These are phyloP conservation scores for Aspergillus pseudotamarii DNA, from an alignment of 2,329 filamentous ascomycete genomes.

Conservation along the genomic window DNA sequence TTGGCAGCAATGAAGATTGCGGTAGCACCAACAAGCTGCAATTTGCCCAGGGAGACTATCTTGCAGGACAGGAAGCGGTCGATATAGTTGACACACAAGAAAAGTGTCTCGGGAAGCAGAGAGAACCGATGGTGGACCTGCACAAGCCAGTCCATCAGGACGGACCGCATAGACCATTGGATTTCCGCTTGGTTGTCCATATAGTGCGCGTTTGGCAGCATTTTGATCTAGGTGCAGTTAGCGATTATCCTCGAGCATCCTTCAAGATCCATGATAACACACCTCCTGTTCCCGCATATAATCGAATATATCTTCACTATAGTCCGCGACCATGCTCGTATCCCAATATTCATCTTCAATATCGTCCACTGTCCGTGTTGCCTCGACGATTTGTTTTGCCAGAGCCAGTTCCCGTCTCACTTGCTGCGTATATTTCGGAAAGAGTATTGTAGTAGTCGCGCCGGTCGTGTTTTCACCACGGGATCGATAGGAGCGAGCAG, in stretches of 20 bases:
- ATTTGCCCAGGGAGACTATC: slow-evolving; percentile 89
- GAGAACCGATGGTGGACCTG: slow-evolving; percentile 93
- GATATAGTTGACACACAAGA: slow-evolving; percentile 93
- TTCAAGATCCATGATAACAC: slow-evolving; percentile 30
- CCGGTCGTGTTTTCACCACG: slow-evolving; percentile 73
- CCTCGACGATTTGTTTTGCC: slow-evolving; percentile 68
- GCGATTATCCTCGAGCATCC: slow-evolving; percentile 8
- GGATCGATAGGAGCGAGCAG: slow-evolving; percentile 76
- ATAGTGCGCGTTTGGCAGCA: slow-evolving; percentile 88
- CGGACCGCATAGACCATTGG: slow-evolving; percentile 97
- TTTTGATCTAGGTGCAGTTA: slow-evolving; percentile 60
- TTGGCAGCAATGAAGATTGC: slow-evolving; percentile 95
- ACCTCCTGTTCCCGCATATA: slow-evolving; percentile 93
- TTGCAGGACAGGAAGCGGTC: slow-evolving; percentile 95
- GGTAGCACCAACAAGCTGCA: slow-evolving; percentile 94
- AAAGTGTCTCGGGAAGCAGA: slow-evolving; percentile 90
- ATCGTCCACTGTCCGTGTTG: slow-evolving; percentile 69
- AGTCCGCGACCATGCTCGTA: slow-evolving; percentile 96
- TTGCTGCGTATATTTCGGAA: slow-evolving; percentile 71
- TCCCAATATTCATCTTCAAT: slow-evolving; percentile 89
- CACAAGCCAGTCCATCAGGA: slow-evolving; percentile 97
- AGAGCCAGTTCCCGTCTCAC: slow-evolving; percentile 72
- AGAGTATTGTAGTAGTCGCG: slow-evolving; percentile 66
- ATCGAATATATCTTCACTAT: slow-evolving; percentile 90
- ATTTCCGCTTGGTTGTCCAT: slow-evolving; percentile 98